Evolutionary conservation across 805 yeast genomes (phyloP).

Genomic region (Jamesozyma hellenica): DNA sequence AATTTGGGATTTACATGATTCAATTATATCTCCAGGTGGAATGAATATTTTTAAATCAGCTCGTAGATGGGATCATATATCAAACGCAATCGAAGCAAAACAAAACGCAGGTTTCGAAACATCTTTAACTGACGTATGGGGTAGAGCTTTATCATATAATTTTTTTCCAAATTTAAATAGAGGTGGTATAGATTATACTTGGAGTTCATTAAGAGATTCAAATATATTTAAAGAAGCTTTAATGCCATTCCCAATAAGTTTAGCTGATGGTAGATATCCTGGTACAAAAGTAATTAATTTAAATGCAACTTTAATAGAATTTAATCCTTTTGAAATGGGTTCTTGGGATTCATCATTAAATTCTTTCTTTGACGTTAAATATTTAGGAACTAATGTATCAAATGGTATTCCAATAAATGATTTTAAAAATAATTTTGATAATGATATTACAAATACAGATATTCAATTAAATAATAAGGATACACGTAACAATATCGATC

Average conservation of each 20-base stretch:
- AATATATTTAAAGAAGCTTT: slow-evolving; percentile 48
- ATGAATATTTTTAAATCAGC: slow-evolving; percentile 42
- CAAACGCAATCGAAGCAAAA: slow-evolving; percentile 43
- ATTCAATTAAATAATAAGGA: neutral
- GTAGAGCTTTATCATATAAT: slow-evolving; percentile 62
- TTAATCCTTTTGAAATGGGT: slow-evolving; percentile 66
- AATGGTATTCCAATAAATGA: slow-evolving; percentile 46
- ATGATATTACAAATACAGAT: slow-evolving; percentile 15
- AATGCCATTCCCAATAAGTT: slow-evolving; percentile 66
- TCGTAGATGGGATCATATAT: slow-evolving; percentile 42
- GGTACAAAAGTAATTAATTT: slow-evolving; percentile 42
- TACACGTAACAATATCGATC: neutral
- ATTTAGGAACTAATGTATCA: slow-evolving; percentile 55
- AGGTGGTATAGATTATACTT: slow-evolving; percentile 55
- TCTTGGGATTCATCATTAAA: slow-evolving; percentile 75
- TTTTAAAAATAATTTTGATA: slow-evolving; percentile 60
- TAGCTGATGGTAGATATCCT: slow-evolving; percentile 56
- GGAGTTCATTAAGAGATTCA: slow-evolving; percentile 47
- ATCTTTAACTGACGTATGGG: slow-evolving; percentile 71
- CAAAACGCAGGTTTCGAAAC: slow-evolving; percentile 57
- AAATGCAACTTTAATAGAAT: slow-evolving; percentile 61
- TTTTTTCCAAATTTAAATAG: slow-evolving; percentile 52
- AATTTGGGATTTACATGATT: slow-evolving; percentile 60
- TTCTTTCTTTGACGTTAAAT: slow-evolving; percentile 56
- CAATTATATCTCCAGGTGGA: slow-evolving; percentile 57